Evolutionary conservation across 179 eudicot genomes (phyloP), one percentile per base, ranked within the genome.

Genomic region (Carnegiea gigantea): DNA sequence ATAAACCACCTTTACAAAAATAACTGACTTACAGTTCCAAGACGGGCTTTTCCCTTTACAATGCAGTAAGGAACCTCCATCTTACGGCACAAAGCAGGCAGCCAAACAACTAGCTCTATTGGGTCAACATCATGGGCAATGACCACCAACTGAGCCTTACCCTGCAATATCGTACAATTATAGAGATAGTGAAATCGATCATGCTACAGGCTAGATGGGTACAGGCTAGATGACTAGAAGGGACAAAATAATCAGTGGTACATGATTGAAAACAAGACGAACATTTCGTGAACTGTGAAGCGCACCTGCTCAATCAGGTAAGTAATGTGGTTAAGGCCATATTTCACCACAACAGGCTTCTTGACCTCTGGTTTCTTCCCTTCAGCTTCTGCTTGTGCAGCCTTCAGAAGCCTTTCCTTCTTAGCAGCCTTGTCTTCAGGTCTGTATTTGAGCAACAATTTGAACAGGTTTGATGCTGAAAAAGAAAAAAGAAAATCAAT

Each of bases 81-180:
- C 86, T 95, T 95, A 77, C 98, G 89, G 91, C 98, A 95, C 77
- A 95, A 82, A 6, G 98, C 95, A 40, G 98, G 98, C 59, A 95
- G 94, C 98, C 98, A 95, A 24, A 95, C 98, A n/a, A 93, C 98
- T 71, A 95, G 88, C 91, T 95, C 98, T 33, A 95, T 95, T 1
- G 98, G 98, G 81, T 95, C 98, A 9, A 95, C 98, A 74, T 95
- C 98, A 85, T 93, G 98, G 71, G 98, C 98, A 48, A 95, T 95
- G 68, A 95, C 92, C 14, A 95, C 98, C 88, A 95, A 77, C 71
- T 95, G 99, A 18, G 99, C 98, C 80, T 95, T 93, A 74, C 92
- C 91, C 98, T 95, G 94, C 62, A 86, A 67, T 11, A 44, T 68
- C 48, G 15, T n/a, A 59, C 23, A 64, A 6, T 30, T 44, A 53